Base-by-base conservation (phyloP, 495 filamentous ascomycete species). In the Neurospora africana region DNA sequence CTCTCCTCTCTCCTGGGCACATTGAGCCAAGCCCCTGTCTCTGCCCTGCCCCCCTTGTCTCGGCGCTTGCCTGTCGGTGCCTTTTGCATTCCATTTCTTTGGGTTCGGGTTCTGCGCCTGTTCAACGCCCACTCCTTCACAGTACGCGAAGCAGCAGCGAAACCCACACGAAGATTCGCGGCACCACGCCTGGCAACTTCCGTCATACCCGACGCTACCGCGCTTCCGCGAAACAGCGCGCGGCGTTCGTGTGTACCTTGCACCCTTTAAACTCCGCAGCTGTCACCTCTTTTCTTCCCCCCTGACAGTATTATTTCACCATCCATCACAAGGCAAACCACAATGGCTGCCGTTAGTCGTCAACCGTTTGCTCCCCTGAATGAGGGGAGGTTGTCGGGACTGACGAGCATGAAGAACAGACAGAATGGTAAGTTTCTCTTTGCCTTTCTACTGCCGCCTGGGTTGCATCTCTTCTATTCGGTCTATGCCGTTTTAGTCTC, bases 371-470 rank as follows among this genome's bases (percentile, higher is more conserved):
- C 85, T 72, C 84, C 85, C 15, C 77, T 89, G 17, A 83, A 86
- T 69, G 83, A 81, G 58, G 78, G 83, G 40, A 82, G 88, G 65
- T 77, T 90, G 61, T 85, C 87, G 75, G 86, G 78, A 21, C 75
- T 90, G 74, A 86, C 86, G 39, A 89, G 85, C 72, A 73, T 85
- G 19, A 90, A 90, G 82, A 90, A 89, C 73, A 79, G 84, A 75
- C 88, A 90, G 76, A 89, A 89, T 84, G 85, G 88, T 90, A 86
- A 79, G 87, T 83, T 65, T 38, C 17, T 70, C n/a, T 43, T 21
- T 71, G 6, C 21, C 71, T 74, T 10, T 58, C 47, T 58, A 15
- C 11, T 27, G 11, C 21, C 47, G 5, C 73, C 70, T 33, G 71
- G n/a, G 73, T 75, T 58, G 21, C 47, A 27, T 0, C 5, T 58